Evolutionary conservation across 2,329 filamentous ascomycete species (phyloP).

Genomic region (Colletotrichum sp.): DNA sequence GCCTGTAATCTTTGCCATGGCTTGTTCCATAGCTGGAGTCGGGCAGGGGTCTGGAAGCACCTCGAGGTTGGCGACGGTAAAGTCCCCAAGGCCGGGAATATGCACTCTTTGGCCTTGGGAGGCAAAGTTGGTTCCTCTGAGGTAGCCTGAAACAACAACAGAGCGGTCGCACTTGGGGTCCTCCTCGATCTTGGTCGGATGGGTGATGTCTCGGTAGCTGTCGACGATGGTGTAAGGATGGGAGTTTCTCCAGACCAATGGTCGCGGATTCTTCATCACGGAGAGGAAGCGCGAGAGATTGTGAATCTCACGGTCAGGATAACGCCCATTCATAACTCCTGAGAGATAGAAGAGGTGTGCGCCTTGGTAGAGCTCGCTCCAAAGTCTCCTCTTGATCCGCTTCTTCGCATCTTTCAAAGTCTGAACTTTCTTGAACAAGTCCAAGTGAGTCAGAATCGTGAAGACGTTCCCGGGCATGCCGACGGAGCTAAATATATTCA

Average conservation of each 20-base stretch:
- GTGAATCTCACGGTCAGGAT: constrained; percentile 95
- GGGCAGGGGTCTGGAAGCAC: constrained; percentile 92
- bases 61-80: constrained; percentile 84
- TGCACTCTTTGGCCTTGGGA: constrained; percentile 86
- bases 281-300: constrained; percentile 94
- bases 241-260: constrained; percentile 94
- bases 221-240: constrained; percentile 95
- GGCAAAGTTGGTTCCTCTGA: constrained; percentile 93
- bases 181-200: constrained; percentile 88
- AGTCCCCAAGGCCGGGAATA: constrained; percentile 89
- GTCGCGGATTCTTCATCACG: constrained; percentile 98
- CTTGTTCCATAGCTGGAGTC: constrained; percentile 89
- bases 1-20: constrained; percentile 81
- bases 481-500: constrained; percentile 90
- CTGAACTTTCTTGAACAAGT: constrained; percentile 93
- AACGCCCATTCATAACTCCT: constrained; percentile 94
- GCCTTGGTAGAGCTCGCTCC: constrained; percentile 96
- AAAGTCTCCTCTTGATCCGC: constrained; percentile 91
- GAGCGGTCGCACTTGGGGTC: constrained; percentile 90
- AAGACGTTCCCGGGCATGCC: constrained; percentile 99
- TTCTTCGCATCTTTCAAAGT: constrained; percentile 94
- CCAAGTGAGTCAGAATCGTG: constrained; percentile 93
- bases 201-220: constrained; percentile 93
- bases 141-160: constrained; percentile 89
- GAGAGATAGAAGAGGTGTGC: constrained; percentile 97